Percentiles rank a stretch among this genome's conserved stretches.
These are phyloP conservation scores for Zygnema cylindricum DNA, from an alignment of 139 green algal species.

Conservation along the genomic window DNA sequence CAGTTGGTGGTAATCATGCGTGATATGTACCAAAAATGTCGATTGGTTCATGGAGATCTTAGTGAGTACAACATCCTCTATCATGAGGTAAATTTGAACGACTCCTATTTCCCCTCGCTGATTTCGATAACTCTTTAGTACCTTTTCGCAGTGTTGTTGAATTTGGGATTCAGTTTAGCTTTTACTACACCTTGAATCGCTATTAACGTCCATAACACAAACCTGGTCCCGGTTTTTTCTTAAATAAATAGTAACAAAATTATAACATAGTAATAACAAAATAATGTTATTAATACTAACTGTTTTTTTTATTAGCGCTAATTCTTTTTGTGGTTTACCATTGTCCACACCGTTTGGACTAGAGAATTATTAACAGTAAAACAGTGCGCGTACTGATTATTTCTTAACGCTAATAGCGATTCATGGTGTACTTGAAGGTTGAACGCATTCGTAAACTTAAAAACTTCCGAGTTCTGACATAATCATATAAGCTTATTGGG, in stretches of 20 bases:
- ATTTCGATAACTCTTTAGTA: background rate
- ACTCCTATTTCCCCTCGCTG: background rate
- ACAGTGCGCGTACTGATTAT: no score
- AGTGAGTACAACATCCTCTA: slow-evolving; percentile 96
- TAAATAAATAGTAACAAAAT: no score
- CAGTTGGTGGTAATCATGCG: slow-evolving; percentile 63
- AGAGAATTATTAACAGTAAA: no score
- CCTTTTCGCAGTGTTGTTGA: slow-evolving; percentile 19
- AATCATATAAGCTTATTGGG: background rate
- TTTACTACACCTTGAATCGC: background rate
- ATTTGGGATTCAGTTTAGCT: background rate
- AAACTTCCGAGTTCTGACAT: background rate
- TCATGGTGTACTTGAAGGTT: no score
- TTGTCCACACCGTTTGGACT: no score
- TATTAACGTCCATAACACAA: no score
- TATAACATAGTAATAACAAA: no score
- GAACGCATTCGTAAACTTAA: background rate
- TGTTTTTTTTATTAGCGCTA: no score
- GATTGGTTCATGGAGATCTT: slow-evolving; percentile 95
- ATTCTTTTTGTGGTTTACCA: no score
- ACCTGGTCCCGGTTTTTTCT: no score
- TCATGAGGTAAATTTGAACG: slow-evolving; percentile 38
- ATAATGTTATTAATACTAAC: no score
- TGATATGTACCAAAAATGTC: slow-evolving; percentile 86
- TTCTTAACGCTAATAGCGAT: no score